These are phyloP conservation scores for Clarireedia monteithiana DNA, from an alignment of 2,329 filamentous ascomycete genomes.

Conservation along the genomic window DNA sequence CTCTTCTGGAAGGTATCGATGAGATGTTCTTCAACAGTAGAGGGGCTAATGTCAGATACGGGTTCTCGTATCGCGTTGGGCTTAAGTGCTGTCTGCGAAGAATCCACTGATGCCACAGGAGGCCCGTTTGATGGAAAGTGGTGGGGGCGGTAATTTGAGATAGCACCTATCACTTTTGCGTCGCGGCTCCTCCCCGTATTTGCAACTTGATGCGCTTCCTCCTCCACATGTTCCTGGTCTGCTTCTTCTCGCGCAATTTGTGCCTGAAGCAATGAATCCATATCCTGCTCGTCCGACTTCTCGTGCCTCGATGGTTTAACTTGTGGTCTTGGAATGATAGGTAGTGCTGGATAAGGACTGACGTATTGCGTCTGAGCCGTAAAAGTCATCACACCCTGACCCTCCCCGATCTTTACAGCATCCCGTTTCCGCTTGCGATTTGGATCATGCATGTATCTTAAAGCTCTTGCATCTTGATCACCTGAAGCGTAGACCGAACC, in stretches of 20 bases:
- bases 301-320: neutral
- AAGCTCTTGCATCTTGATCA: conserved; percentile 17
- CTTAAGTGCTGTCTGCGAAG: neutral
- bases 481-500: conserved; percentile 9
- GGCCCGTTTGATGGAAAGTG: neutral
- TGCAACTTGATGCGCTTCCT: neutral
- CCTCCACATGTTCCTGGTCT: conserved; percentile 2
- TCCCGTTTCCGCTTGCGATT: conserved; percentile 7
- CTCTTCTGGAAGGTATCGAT: conserved; percentile 17
- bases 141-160: neutral
- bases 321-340: conserved; percentile 5
- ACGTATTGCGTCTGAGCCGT: conserved; percentile 7
- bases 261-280: conserved; percentile 17
- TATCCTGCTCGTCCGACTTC: conserved; percentile 8
- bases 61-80: neutral
- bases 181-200: neutral
- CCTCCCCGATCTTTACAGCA: neutral
- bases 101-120: neutral
- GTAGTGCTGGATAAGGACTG: conserved; percentile 10
- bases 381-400: neutral
- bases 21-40: neutral
- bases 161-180: neutral
- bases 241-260: conserved; percentile 16
- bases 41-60: neutral
- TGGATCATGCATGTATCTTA: conserved; percentile 12